These are phyloP conservation scores for Solanum tacnaense DNA, from an alignment of 257 asterid genomes.

Conservation along the genomic window DNA sequence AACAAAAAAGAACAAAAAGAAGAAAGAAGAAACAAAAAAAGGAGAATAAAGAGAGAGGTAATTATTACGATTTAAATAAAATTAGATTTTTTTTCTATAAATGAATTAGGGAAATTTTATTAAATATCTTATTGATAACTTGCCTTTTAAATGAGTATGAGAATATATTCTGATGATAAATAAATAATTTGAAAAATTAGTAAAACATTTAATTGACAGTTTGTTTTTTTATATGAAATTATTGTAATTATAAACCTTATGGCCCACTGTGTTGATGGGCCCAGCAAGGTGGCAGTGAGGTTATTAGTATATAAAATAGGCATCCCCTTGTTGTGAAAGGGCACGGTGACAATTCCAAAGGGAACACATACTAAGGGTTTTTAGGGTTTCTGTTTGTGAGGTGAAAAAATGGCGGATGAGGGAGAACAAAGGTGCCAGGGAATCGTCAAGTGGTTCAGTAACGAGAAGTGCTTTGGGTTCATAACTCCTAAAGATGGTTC, in stretches of 20 bases:
- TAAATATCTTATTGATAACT: background rate
- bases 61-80: background rate
- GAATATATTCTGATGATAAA: background rate
- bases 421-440: conserved; percentile 39
- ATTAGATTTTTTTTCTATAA: background rate
- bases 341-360: background rate
- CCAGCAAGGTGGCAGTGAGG: background rate
- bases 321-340: background rate
- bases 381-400: background rate
- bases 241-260: background rate
- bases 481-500: conserved; percentile 71
- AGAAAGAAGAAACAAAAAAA: too few species aligned
- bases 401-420: conserved; percentile 14
- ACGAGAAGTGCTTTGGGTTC: conserved; percentile 74
- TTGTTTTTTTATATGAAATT: too few species aligned
- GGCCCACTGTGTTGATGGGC: background rate
- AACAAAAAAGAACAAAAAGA: background rate
- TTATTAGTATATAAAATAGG: background rate
- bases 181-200: too few species aligned
- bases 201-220: background rate
- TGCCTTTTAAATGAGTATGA: background rate
- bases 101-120: background rate
- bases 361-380: background rate
- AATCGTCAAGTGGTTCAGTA: conserved; percentile 69
- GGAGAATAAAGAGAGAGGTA: background rate